phyloP scores from a whole-genome alignment of 2,329 filamentous ascomycete genomes.

The Rhytidhysteron rufulum region DNA sequence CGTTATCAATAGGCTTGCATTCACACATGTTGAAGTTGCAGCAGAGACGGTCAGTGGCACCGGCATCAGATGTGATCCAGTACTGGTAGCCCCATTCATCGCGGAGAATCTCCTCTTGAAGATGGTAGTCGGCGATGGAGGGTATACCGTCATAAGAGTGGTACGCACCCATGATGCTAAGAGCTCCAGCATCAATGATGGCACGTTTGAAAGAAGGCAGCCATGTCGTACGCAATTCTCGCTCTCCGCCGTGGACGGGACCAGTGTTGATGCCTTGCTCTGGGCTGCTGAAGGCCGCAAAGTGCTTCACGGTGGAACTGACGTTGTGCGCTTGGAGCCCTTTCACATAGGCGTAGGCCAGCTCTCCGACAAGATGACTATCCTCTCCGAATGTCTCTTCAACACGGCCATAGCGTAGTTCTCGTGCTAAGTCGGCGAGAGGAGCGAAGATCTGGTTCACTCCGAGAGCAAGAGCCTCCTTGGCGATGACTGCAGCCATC shows the following conservation, averaged over 20 bases:
- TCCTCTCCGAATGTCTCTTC: constrained; percentile 74
- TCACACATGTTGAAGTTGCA: constrained; percentile 62
- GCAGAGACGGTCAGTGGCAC: constrained; percentile 66
- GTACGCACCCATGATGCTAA: constrained; percentile 70
- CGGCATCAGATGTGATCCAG: constrained; percentile 64
- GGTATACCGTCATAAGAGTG: constrained; percentile 71
- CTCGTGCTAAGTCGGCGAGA: constrained; percentile 66
- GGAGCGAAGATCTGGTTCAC: constrained; percentile 72
- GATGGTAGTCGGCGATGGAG: constrained; percentile 60
- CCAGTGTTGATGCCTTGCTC: constrained; percentile 71
- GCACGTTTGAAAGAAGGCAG: constrained; percentile 62
- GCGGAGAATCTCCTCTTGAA: constrained; percentile 63
- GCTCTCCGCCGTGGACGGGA: constrained; percentile 53
- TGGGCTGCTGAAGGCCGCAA: constrained; percentile 63
- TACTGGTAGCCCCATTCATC: constrained; percentile 72
- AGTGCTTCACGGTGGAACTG: constrained; percentile 72
- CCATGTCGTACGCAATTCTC: constrained; percentile 53
- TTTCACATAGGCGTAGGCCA: constrained; percentile 58
- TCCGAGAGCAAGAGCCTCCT: constrained; percentile 63
- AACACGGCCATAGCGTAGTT: constrained; percentile 67
- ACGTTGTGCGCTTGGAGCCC: constrained; percentile 64
- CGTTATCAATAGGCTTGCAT: constrained; percentile 58
- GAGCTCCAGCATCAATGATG: constrained; percentile 66
- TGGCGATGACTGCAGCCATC: constrained; percentile 64
- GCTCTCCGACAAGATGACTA: constrained; percentile 63